These are phyloP conservation scores for Backusella luteola DNA, from an alignment of 192 early-diverging fungal species.

Conservation along the genomic window DNA sequence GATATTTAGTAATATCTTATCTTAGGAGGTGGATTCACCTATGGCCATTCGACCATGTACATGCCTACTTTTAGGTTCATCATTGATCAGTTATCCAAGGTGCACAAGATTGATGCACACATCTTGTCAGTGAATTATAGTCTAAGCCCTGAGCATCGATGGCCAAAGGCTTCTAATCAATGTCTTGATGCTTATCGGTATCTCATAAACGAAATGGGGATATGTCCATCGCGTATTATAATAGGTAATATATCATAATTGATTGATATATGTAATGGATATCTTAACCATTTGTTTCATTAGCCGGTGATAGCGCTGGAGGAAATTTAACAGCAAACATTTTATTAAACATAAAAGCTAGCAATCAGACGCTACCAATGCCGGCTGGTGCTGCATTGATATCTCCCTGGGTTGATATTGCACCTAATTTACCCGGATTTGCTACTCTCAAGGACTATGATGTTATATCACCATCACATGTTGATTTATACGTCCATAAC, in stretches of 20 bases:
- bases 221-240: background rate
- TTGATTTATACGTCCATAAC: background rate
- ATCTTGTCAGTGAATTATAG: conserved; percentile 16
- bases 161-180: conserved; percentile 10
- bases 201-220: background rate
- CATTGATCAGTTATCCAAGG: background rate
- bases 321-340: conserved; percentile 7
- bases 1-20: background rate
- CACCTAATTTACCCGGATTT: background rate
- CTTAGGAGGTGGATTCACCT: conserved; percentile 12
- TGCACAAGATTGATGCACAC: background rate
- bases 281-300: background rate
- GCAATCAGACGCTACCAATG: background rate
- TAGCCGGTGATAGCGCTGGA: conserved; percentile 19
- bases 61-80: conserved; percentile 4
- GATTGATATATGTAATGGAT: too few species aligned
- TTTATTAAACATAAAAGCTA: background rate
- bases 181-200: conserved; percentile 11
- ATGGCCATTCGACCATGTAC: conserved; percentile 9
- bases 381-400: conserved; percentile 13
- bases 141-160: background rate
- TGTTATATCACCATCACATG: background rate
- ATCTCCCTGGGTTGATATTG: conserved; percentile 9
- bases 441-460: background rate
- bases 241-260: background rate